phyloP scores from a whole-genome alignment of 768 basidiomycete species.

The Leccinum longicurvipes region DNA sequence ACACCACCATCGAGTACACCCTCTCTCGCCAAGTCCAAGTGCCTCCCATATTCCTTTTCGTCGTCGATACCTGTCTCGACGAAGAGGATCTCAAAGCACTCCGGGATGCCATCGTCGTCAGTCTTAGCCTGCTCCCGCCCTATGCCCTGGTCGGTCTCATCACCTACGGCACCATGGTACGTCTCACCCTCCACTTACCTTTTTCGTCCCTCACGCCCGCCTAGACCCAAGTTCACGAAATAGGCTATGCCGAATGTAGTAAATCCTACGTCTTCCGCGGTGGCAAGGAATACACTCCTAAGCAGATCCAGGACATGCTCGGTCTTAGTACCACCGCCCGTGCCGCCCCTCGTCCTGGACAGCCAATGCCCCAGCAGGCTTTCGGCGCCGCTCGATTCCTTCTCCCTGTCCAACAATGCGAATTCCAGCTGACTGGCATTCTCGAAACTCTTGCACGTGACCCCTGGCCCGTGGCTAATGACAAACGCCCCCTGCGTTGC shows the following conservation, averaged over 20 bases:
- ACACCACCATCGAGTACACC: conserved; percentile 99
- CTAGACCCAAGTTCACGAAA: conserved; percentile 97
- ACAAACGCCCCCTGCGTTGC: conserved; percentile 89
- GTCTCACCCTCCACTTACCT: conserved; percentile 16
- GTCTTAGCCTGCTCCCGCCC: conserved; percentile 88
- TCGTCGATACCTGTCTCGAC: conserved; percentile 95
- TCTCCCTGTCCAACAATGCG: conserved; percentile 86
- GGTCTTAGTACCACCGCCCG: conserved; percentile 71
- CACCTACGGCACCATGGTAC: conserved; percentile 95
- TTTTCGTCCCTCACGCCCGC: not conserved
- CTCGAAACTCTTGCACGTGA: conserved; percentile 85
- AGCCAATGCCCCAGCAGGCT: conserved; percentile 74
- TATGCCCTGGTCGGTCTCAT: conserved; percentile 94
- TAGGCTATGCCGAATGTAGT: conserved; percentile 92
- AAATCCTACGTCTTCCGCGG: conserved; percentile 99
- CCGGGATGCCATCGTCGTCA: conserved; percentile 91
- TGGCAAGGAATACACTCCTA: conserved; percentile 91
- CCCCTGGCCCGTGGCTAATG: conserved; percentile 96
- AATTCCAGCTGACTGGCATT: conserved; percentile 94
- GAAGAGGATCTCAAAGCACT: conserved; percentile 95
- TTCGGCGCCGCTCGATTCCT: conserved; percentile 90
- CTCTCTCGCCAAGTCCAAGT: conserved; percentile 86
- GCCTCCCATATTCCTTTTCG: conserved; percentile 95
- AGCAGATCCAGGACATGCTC: conserved; percentile 99
- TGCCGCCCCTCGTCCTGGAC: conserved; percentile 83